phyloP scores from a whole-genome alignment of 495 filamentous ascomycete species.

The Lasiosphaeriaceae sp. region DNA sequence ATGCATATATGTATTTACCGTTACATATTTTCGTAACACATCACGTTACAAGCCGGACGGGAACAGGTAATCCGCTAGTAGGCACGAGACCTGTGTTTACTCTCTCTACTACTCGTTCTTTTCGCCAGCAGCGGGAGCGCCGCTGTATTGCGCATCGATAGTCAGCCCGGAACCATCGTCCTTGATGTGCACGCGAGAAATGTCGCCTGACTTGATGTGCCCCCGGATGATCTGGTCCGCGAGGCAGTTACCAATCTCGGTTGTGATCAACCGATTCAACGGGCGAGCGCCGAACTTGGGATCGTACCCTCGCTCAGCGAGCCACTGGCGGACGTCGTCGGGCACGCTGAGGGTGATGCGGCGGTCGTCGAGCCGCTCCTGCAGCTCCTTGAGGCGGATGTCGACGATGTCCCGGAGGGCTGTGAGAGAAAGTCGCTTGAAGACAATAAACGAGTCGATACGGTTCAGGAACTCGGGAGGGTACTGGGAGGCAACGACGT shows the following conservation, averaged over 20 bases:
- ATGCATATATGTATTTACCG: too few relatives aligned
- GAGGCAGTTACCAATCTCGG: slow-evolving; percentile 79
- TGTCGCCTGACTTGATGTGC: slow-evolving; percentile 69
- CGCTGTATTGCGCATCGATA: slow-evolving; percentile 18
- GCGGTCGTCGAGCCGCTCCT: slow-evolving; percentile 77
- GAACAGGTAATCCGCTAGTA: too few relatives aligned
- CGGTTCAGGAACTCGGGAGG: slow-evolving; percentile 95
- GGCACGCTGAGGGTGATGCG: slow-evolving; percentile 73
- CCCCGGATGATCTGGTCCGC: slow-evolving; percentile 91
- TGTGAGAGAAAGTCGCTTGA: slow-evolving; percentile 71
- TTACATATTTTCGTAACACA: too few relatives aligned
- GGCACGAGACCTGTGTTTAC: not conserved
- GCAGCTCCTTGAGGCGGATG: slow-evolving; percentile 82
- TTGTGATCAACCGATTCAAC: slow-evolving; percentile 84
- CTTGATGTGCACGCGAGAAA: slow-evolving; percentile 63
- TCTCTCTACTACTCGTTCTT: not conserved
- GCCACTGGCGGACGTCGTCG: slow-evolving; percentile 72
- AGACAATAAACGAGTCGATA: slow-evolving; percentile 95
- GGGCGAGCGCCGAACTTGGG: slow-evolving; percentile 90
- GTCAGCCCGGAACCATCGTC: slow-evolving; percentile 50
- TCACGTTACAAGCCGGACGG: too few relatives aligned
- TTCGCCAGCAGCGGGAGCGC: not conserved
- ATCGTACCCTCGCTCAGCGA: slow-evolving; percentile 85
- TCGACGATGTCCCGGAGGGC: slow-evolving; percentile 91
- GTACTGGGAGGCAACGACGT: slow-evolving; percentile 75